Percentiles rank a stretch among this genome's conserved stretches.
These are phyloP conservation scores for Boletus speciosus DNA, from an alignment of 768 basidiomycete species.

Conservation along the genomic window DNA sequence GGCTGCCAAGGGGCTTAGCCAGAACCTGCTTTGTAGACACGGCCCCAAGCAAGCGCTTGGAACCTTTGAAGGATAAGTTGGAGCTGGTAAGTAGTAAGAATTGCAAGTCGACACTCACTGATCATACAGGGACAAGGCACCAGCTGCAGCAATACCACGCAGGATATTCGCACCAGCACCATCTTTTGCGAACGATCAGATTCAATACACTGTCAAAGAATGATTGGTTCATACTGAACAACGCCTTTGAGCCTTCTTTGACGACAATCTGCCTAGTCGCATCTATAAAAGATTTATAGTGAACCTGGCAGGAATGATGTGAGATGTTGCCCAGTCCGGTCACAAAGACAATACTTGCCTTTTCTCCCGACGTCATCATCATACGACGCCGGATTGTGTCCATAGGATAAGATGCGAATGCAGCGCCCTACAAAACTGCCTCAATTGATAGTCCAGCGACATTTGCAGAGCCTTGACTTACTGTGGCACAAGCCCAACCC, in stretches of 20 bases:
- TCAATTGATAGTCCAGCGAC: neutral
- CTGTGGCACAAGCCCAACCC: conserved; percentile 41
- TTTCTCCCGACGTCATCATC: conserved; percentile 47
- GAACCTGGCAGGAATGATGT: conserved; percentile 22
- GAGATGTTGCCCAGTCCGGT: neutral
- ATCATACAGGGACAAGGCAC: conserved; percentile 63
- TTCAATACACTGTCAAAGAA: neutral
- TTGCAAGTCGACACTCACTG: conserved; percentile 32
- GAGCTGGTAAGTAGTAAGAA: neutral
- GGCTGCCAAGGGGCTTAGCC: conserved; percentile 4
- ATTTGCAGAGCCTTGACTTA: conserved; percentile 10
- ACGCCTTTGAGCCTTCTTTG: conserved; percentile 37
- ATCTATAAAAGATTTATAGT: conserved; percentile 39
- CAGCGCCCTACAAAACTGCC: conserved; percentile 28
- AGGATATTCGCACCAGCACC: conserved; percentile 56
- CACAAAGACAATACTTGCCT: conserved; percentile 8
- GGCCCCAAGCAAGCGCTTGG: conserved; percentile 54
- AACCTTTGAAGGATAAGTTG: conserved; percentile 27
- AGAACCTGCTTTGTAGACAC: conserved; percentile 50
- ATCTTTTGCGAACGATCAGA: conserved; percentile 36
- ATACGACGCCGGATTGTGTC: conserved; percentile 45
- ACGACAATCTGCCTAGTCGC: conserved; percentile 38
- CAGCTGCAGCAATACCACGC: conserved; percentile 48
- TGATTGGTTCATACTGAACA: conserved; percentile 34
- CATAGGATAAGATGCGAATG: conserved; percentile 40